Base-by-base conservation (phyloP, 1,139 yeast species). In the Yamadazyma blattariae region DNA sequence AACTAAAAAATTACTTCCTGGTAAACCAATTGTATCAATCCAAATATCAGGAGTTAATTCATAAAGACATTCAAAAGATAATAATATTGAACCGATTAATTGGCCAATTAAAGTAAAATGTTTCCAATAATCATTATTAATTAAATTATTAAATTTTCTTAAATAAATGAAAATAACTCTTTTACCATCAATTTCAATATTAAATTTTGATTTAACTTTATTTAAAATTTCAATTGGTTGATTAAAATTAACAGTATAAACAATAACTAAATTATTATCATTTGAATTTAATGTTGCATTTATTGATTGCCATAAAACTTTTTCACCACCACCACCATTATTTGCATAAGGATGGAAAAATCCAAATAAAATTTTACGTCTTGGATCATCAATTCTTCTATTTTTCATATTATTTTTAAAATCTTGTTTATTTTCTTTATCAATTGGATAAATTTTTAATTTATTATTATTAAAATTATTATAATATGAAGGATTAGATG, bases 251-350 rank as follows among this genome's bases (percentile, higher is more conserved):
- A 88, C 87, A 16, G 96, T 84, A 56, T 92, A 94, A 7, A 94
- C 67, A 4, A 78, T 82, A 8, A 77, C 87, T n/a, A 86, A 62
- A 47, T 80, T 78, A 28, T 60, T 57, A 5, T 64, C 62, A 42
- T 72, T 70, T 25, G 70, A 64, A 9, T 59, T 50, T 41, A 90
- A 64, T 0, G 96, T 86, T 18, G 83, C 73, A 46, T 77, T 72
- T 6, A 92, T 87, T 0, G 97, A 96, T 38, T 87, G 89, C 98
- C 98, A 94, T 30, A 94, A 67, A 0, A 94, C 98, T 34, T 95
- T 75, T 57, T 94, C 99, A 17, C 99, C 99, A 26, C 99, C 99
- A 14, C 98, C 98, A 26, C 96, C 96, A 31, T 96, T 94, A 56
- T 87, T 87, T 45, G 97, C 90, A 50, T 83, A 86, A 0, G 98